Percentiles rank a stretch among this genome's conserved stretches.
phyloP scores from a whole-genome alignment of 192 early-diverging fungal species.

The Chytriomyces sp. region DNA sequence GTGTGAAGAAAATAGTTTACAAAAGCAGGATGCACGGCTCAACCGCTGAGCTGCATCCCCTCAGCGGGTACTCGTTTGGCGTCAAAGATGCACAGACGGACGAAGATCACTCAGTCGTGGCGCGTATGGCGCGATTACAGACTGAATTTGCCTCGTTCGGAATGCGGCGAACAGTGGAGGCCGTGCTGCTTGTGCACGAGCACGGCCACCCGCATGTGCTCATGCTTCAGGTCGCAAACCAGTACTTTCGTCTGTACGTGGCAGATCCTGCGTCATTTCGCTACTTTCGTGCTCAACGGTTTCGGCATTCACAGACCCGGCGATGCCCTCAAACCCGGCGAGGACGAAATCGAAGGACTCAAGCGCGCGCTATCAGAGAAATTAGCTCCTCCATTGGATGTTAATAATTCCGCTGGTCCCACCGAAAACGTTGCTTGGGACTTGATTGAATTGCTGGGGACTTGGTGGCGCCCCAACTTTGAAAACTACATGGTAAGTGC shows the following conservation, averaged over 20 bases:
- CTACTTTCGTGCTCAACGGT: neutral
- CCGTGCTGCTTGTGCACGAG: constrained; percentile 74
- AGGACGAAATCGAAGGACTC: constrained; percentile 74
- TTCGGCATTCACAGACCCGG: constrained; percentile 59
- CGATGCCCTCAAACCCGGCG: constrained; percentile 69
- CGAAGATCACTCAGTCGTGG: constrained; percentile 60
- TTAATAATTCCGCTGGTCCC: constrained; percentile 30
- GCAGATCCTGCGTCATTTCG: constrained; percentile 7
- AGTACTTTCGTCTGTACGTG: constrained; percentile 74
- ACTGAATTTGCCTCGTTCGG: constrained; percentile 67
- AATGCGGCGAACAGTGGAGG: constrained; percentile 72
- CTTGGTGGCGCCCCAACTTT: constrained; percentile 79
- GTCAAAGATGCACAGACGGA: constrained; percentile 74
- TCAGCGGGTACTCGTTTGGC: constrained; percentile 69
- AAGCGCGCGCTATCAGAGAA: constrained; percentile 61
- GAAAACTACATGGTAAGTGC: constrained; percentile 70
- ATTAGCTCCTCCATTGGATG: constrained; percentile 40
- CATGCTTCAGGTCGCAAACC: constrained; percentile 73
- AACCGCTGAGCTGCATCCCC: constrained; percentile 29
- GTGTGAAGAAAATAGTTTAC: no score
- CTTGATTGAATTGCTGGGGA: constrained; percentile 70
- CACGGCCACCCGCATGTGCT: constrained; percentile 80
- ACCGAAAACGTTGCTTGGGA: constrained; percentile 52
- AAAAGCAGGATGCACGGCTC: neutral
- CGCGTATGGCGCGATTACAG: constrained; percentile 62